Conservation (phyloP, 345 rosid species). For the Brassica rapa region DNA sequence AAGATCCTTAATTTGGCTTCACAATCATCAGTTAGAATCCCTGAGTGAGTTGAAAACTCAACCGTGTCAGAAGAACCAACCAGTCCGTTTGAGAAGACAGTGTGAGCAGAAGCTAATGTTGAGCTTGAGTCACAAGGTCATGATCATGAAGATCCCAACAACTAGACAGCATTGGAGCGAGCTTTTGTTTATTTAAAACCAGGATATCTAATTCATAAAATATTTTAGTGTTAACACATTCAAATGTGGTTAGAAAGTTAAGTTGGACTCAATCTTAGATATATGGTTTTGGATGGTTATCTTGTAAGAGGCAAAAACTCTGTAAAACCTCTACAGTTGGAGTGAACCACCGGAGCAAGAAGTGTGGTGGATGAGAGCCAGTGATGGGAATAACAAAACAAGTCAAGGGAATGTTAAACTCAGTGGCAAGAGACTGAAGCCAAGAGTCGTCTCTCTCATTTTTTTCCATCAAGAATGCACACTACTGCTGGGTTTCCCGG, state of each 20-base stretch:
- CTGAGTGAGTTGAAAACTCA: constrained; percentile 61
- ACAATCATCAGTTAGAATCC: constrained; percentile 43
- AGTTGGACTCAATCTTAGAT: too few species aligned
- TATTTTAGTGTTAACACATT: too few species aligned
- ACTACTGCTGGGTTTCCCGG: constrained; percentile 79
- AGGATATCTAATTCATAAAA: too few species aligned
- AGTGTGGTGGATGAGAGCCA: not conserved
- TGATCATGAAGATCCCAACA: not conserved
- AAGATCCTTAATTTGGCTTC: constrained; percentile 30
- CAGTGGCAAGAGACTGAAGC: constrained; percentile 59
- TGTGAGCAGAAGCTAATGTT: not conserved
- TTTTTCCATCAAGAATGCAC: constrained; percentile 58
- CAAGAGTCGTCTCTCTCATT: constrained; percentile 54
- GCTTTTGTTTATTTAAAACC: too few species aligned
- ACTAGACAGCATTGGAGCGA: not conserved
- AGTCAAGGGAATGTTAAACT: constrained; percentile 53
- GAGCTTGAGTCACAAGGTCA: too few species aligned
- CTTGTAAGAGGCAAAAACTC: too few species aligned
- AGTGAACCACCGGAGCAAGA: constrained; percentile 64
- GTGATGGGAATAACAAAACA: constrained; percentile 43
- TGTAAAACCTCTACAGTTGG: constrained; percentile 13
- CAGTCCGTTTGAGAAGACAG: constrained; percentile 18
- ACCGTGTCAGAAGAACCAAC: constrained; percentile 33
- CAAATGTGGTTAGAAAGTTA: too few species aligned
- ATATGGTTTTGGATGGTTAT: too few species aligned